These are phyloP conservation scores for Moniliophthora roreri DNA, from an alignment of 1,284 basidiomycete species.

Conservation along the genomic window DNA sequence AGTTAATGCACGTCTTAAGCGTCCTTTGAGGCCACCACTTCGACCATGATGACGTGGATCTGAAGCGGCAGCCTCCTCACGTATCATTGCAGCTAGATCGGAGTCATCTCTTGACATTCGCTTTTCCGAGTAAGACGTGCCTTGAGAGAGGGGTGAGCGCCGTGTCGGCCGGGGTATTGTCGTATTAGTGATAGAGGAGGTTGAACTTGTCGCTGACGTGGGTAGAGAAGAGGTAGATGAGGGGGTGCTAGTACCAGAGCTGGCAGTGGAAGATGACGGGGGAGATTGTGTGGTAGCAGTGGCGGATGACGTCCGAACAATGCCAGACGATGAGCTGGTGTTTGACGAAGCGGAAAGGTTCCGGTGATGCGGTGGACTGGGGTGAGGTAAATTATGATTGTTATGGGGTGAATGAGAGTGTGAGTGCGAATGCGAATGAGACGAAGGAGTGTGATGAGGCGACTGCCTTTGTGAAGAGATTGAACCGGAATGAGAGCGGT, in stretches of 20 bases:
- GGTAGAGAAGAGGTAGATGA: constrained; percentile 37
- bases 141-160: constrained; percentile 77
- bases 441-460: constrained; percentile 18
- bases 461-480: constrained; percentile 22
- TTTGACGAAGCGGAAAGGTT: constrained; percentile 39
- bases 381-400: constrained; percentile 21
- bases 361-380: constrained; percentile 42
- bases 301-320: constrained; percentile 18
- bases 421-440: constrained; percentile 3
- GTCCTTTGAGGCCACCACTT: constrained; percentile 71
- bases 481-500: constrained; percentile 12
- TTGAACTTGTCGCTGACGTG: constrained; percentile 30
- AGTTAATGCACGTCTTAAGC: constrained; percentile 73
- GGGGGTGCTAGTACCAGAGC: constrained; percentile 17
- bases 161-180: constrained; percentile 54
- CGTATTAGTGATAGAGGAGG: constrained; percentile 35
- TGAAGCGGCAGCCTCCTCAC: constrained; percentile 42
- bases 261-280: constrained; percentile 44
- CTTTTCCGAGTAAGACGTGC: constrained; percentile 59
- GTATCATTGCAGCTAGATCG: constrained; percentile 58
- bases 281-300: constrained; percentile 28
- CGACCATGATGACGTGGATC: constrained; percentile 43
- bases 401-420: neutral
- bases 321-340: constrained; percentile 34
- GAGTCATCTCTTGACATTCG: constrained; percentile 79